These are phyloP conservation scores for Papilionanthe hybrid DNA, from an alignment of 116 monocot genomes.

Conservation along the genomic window DNA sequence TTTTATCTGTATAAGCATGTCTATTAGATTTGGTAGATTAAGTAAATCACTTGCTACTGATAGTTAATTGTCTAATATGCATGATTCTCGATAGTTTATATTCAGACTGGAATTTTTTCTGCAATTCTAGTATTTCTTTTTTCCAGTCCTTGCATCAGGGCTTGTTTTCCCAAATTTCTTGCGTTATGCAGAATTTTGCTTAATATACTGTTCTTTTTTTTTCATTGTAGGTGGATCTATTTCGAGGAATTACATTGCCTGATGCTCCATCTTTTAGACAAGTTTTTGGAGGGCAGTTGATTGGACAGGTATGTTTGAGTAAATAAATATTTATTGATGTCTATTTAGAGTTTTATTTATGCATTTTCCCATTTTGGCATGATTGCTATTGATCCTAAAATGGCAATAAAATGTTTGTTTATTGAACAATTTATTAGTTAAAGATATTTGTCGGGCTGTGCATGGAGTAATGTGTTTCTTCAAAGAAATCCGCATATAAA, in stretches of 20 bases:
- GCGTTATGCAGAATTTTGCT: conserved; percentile 4
- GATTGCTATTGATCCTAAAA: neutral
- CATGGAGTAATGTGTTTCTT: neutral
- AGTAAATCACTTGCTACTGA: no score
- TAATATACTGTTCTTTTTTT: conserved; percentile 18
- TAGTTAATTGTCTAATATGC: neutral
- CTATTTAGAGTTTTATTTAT: neutral
- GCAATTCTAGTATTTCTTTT: neutral
- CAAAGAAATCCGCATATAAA: neutral
- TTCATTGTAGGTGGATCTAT: conserved; percentile 46
- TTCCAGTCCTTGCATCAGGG: neutral
- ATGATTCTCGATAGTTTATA: neutral
- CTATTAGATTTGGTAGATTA: no score
- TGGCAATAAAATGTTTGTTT: neutral
- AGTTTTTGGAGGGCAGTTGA: conserved; percentile 97
- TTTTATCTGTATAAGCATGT: neutral
- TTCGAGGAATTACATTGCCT: conserved; percentile 79
- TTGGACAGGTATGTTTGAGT: conserved; percentile 69
- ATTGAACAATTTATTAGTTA: neutral
- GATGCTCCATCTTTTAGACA: conserved; percentile 70
- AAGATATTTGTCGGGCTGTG: neutral
- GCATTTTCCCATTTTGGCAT: neutral
- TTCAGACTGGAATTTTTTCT: neutral
- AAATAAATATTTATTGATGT: neutral
- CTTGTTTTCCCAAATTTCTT: neutral